Base-by-base conservation (phyloP, 2,329 filamentous ascomycete genomes). In the Dichotomopilus funicola region DNA sequence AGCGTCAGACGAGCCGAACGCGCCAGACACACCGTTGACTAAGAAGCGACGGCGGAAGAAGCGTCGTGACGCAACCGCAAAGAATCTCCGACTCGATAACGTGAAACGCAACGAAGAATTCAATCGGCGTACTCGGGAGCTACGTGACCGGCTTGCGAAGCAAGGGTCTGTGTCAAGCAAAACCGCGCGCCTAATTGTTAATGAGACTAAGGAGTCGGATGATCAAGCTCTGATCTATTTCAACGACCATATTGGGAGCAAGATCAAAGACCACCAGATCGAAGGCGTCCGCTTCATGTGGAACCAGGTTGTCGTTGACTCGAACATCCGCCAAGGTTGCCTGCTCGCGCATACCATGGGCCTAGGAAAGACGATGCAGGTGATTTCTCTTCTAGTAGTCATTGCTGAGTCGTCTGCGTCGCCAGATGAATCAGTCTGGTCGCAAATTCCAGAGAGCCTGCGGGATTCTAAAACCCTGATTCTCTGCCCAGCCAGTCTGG, bases 301-400 rank as follows among this genome's bases (percentile, higher is more conserved):
- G 90, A 85, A 90, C 62, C 87, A 92, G 60, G 74, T 96, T 45
- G 81, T 92, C 5, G 77, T 79, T 36, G 79, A 84, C 54, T 67
- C 74, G 1, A 72, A 77, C 4, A 72, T 75, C 5, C 77, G 78
- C 13, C 85, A 91, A 68, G 91, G 91, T 2, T 95, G 89, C 66
- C 77, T 95, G 10, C 76, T 96, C 19, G 88, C 91, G 5, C 91
- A 96, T 68, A 89, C 88, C 0, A 96, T 96, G 91, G 91, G 91
- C 1, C 73, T 96, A 2, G 91, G 91, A 12, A 96, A 96, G 73
- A 95, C 91, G 0, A 90, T 95, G 85, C 91, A 96, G 72, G 82
- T 90, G 5, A 89, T 96, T 57, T 88, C 89, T 0, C 73, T 96
- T n/a, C 78, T 96, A 5, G 79, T 88, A 12, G 85, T 88, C 0